Percentiles rank a stretch among this genome's conserved stretches.
These are phyloP conservation scores for Meripilus lineatus DNA, from an alignment of 1,284 basidiomycete genomes.

Conservation along the genomic window DNA sequence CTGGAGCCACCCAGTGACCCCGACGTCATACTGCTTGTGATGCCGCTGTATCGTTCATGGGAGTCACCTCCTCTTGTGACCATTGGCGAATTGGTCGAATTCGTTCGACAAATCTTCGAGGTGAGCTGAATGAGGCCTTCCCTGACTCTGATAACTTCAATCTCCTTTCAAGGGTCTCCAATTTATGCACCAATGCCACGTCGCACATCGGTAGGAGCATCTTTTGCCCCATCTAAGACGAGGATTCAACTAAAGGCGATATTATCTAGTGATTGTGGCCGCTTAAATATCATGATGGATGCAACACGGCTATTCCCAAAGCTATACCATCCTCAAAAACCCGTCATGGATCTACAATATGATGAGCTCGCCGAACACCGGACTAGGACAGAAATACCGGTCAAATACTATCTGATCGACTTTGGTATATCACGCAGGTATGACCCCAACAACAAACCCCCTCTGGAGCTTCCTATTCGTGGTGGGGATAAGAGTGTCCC, in stretches of 20 bases:
- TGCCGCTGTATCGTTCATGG: slow-evolving; percentile 17
- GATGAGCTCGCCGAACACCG: slow-evolving; percentile 20
- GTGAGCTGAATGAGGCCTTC: slow-evolving; percentile 17
- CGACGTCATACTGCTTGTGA: slow-evolving; percentile 15
- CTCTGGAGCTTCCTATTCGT: slow-evolving; percentile 10
- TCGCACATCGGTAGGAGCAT: slow-evolving; percentile 11
- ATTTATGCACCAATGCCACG: slow-evolving; percentile 14
- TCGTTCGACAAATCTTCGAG: slow-evolving; percentile 29
- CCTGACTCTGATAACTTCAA: too few species aligned
- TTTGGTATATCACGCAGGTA: slow-evolving; percentile 32
- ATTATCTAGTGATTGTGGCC: slow-evolving; percentile 32
- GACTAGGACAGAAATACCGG: slow-evolving; percentile 24
- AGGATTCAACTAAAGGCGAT: background rate
- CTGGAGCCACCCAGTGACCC: slow-evolving; percentile 12
- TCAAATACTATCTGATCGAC: slow-evolving; percentile 30
- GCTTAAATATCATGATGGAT: slow-evolving; percentile 36
- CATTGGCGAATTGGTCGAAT: slow-evolving; percentile 22
- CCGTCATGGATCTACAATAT: slow-evolving; percentile 12
- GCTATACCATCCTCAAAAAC: slow-evolving; percentile 22
- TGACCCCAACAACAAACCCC: slow-evolving; percentile 4
- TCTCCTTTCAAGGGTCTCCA: slow-evolving; percentile 10
- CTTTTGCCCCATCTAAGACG: slow-evolving; percentile 5
- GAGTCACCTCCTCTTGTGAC: slow-evolving; percentile 19
- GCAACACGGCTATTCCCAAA: slow-evolving; percentile 23
- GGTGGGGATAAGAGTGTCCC: slow-evolving; percentile 7